These are phyloP conservation scores for Suhomyces emberorum DNA, from an alignment of 805 yeast species.

Conservation along the genomic window DNA sequence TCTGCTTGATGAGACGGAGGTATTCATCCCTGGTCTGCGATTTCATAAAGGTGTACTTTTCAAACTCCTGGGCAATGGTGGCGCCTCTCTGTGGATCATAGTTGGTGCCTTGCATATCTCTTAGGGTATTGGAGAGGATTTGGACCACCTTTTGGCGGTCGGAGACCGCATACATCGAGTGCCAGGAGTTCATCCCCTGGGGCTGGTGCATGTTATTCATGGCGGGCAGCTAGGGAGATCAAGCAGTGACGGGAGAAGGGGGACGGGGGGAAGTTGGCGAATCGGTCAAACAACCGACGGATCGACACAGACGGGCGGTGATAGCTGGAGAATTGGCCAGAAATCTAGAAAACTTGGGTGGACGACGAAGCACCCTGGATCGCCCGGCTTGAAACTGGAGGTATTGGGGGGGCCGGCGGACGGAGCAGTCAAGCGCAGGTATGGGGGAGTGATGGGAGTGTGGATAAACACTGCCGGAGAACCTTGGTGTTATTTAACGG, in stretches of 20 bases:
- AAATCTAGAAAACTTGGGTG: background rate
- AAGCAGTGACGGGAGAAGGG: background rate
- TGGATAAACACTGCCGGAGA: too few species aligned
- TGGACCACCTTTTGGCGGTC: slow-evolving; percentile 43
- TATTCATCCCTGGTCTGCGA: slow-evolving; percentile 59
- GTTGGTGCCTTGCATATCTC: slow-evolving; percentile 32
- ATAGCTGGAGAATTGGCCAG: background rate
- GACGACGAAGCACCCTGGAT: background rate
- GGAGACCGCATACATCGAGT: slow-evolving; percentile 17
- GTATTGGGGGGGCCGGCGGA: too few species aligned
- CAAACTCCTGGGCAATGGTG: slow-evolving; percentile 64
- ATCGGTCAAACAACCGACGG: background rate
- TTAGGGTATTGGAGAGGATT: slow-evolving; percentile 33
- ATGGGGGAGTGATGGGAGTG: too few species aligned
- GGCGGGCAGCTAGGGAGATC: background rate
- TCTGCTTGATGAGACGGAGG: slow-evolving; percentile 38
- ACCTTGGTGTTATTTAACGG: too few species aligned
- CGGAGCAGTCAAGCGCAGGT: too few species aligned
- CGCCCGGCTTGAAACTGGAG: background rate
- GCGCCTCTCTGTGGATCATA: slow-evolving; percentile 36
- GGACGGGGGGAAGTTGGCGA: background rate
- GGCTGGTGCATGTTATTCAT: slow-evolving; percentile 19
- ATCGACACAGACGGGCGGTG: background rate
- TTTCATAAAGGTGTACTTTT: slow-evolving; percentile 58
- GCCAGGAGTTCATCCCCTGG: slow-evolving; percentile 25